Percentiles rank a stretch among this genome's conserved stretches.
phyloP scores from a whole-genome alignment of 495 filamentous ascomycete genomes.

The Podospora comata region DNA sequence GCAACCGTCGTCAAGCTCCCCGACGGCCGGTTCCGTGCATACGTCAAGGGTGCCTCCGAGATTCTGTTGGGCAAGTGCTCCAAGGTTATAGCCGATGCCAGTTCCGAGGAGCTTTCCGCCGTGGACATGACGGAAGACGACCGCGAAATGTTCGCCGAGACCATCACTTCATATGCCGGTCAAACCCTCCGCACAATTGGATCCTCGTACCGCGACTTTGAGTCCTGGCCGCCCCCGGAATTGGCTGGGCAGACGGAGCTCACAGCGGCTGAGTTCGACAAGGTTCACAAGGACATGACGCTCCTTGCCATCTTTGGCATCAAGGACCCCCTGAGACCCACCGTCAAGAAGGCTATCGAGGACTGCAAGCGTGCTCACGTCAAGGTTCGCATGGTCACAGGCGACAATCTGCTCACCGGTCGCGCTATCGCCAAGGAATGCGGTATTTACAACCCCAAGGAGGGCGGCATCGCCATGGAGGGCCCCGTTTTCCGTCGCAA shows the following conservation, averaged over 20 bases:
- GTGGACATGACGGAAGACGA: slow-evolving; percentile 54
- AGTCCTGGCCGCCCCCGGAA: slow-evolving; percentile 80
- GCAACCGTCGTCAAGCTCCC: slow-evolving; percentile 65
- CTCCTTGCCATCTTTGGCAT: slow-evolving; percentile 82
- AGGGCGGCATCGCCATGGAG: slow-evolving; percentile 78
- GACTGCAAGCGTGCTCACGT: slow-evolving; percentile 76
- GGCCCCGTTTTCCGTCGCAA: slow-evolving; percentile 78
- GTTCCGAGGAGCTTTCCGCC: slow-evolving; percentile 50
- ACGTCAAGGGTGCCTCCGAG: slow-evolving; percentile 85
- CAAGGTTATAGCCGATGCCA: slow-evolving; percentile 65
- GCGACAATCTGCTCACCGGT: slow-evolving; percentile 80
- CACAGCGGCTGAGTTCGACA: slow-evolving; percentile 67
- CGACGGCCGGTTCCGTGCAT: slow-evolving; percentile 64
- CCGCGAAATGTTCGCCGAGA: slow-evolving; percentile 54
- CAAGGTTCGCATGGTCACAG: slow-evolving; percentile 84
- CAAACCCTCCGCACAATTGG: slow-evolving; percentile 86
- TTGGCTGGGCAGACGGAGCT: slow-evolving; percentile 65
- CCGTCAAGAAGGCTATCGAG: slow-evolving; percentile 70
- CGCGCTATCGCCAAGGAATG: slow-evolving; percentile 79
- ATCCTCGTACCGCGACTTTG: slow-evolving; percentile 83
- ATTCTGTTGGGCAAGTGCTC: slow-evolving; percentile 72
- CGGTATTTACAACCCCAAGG: slow-evolving; percentile 72
- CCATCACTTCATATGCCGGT: slow-evolving; percentile 75
- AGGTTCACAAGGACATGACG: slow-evolving; percentile 68
- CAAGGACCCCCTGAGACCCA: slow-evolving; percentile 81